phyloP scores from a whole-genome alignment of 352 stramenopile species.

The Pythium chondricola region DNA sequence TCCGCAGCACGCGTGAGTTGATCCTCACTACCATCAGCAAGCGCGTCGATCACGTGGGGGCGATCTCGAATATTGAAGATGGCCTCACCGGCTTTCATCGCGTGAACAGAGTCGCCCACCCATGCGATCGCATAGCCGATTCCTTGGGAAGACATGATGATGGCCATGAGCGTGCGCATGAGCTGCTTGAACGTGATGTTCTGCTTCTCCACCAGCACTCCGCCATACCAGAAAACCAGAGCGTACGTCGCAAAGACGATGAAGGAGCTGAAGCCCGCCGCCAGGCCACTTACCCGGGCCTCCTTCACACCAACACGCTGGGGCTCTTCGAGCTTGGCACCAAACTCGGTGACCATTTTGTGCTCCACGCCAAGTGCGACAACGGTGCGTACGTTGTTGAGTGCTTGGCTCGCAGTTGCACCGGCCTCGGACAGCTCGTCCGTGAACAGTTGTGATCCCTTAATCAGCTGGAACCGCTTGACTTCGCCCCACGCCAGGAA shows the following conservation, averaged over 20 bases:
- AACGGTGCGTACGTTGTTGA: constrained; percentile 46
- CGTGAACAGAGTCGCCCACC: constrained; percentile 47
- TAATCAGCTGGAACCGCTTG: constrained; percentile 23
- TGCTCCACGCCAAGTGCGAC: constrained; percentile 33
- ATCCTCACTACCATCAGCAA: constrained; percentile 11
- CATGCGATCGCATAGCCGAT: constrained; percentile 33
- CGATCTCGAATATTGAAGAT: constrained; percentile 28
- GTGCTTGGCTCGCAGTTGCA: constrained; percentile 38
- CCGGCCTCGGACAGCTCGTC: constrained; percentile 27
- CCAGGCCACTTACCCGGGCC: constrained; percentile 33
- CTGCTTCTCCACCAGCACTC: constrained; percentile 32
- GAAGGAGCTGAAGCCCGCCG: constrained; percentile 69
- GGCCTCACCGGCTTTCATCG: constrained; percentile 36
- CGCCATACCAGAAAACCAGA: constrained; percentile 63
- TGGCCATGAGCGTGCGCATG: constrained; percentile 48
- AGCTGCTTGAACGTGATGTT: constrained; percentile 35
- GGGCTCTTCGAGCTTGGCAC: constrained; percentile 19
- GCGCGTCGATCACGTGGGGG: constrained; percentile 24
- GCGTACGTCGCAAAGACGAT: constrained; percentile 43
- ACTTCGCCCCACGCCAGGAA: constrained; percentile 33
- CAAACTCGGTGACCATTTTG: constrained; percentile 18
- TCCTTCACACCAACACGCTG: constrained; percentile 24
- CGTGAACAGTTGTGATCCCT: constrained; percentile 11
- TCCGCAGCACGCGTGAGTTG: constrained; percentile 4
- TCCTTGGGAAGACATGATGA: constrained; percentile 41